A percentile compares a stretch with the other conserved stretches of the same genome.
phyloP scores from a whole-genome alignment of 2,329 filamentous ascomycete species.

The Fusarium pseudonygamai region DNA sequence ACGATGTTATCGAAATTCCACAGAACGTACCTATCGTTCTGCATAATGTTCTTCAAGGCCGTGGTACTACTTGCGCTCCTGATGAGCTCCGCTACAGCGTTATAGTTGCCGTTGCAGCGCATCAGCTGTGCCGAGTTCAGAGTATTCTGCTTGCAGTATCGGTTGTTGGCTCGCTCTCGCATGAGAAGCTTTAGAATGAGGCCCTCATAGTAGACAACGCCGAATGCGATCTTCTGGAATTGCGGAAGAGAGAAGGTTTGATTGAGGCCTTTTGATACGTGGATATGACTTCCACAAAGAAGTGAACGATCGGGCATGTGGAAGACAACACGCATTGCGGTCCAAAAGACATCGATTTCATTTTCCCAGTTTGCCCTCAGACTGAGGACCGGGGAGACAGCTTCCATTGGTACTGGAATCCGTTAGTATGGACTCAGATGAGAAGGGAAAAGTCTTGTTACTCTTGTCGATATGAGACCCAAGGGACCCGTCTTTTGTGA shows the following conservation, averaged over 20 bases:
- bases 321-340: background rate
- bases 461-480: background rate
- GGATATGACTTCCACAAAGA: background rate
- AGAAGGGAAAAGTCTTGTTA: background rate
- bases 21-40: background rate
- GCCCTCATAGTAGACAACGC: background rate
- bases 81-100: background rate
- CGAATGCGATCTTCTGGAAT: background rate
- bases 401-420: background rate
- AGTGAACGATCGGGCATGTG: background rate
- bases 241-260: background rate
- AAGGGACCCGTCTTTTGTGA: background rate
- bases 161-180: background rate
- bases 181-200: background rate
- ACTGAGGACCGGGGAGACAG: background rate
- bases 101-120: background rate
- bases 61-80: background rate
- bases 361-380: background rate
- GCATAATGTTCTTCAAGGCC: background rate
- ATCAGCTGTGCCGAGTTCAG: background rate
- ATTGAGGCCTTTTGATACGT: background rate
- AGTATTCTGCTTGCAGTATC: background rate
- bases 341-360: background rate
- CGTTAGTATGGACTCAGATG: background rate
- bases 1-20: background rate